Base-by-base conservation (phyloP, 768 basidiomycete species). In the Boletus tomentosulus region DNA sequence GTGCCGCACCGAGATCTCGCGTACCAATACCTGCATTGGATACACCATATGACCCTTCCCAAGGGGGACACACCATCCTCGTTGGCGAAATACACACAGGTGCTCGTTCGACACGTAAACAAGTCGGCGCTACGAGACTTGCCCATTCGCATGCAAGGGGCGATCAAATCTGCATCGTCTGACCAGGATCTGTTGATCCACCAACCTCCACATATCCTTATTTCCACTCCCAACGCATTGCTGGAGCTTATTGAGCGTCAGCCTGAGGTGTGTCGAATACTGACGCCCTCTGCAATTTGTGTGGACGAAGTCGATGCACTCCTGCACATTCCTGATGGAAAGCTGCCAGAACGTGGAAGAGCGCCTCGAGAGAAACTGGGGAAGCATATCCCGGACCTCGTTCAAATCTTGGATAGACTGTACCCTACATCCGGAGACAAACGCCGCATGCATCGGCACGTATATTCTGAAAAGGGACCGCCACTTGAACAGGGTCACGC, bases 251-350 rank as follows among this genome's bases (percentile, higher is more conserved):
- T 80, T 25, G 66, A 76, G 38, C 62, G 67, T 50, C 76, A 81
- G 44, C 60, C 74, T 1, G 61, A 70, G 19, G 75, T 71, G 13
- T 66, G 88, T 19, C 73, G 75, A 50, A 56, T 87, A 46, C 60
- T 66, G 6, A 69, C 67, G 46, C 68, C 87, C 48, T 78, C 78
- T 13, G 79, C 77, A 2, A 76, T 91, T 45, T 82, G 84, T 34
- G 82, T 90, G 51, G 89, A 91, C 58, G 89, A 91, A 65, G 84
- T 82, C 45, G 89, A 91, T 62, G 86, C 84, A 66, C 71, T 90
- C 38, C 73, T 92, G 50, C 80, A 79, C 54, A 69, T 77, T 6
- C 78, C 84, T 19, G 41, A 4, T 8, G 46, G 66, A 63, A 54
- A 75, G 72, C 54, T 68, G 68, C 42, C 73, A 58, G 75, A 68